Base-by-base conservation (phyloP, 768 basidiomycete genomes). In the Gymnopilus junonius region DNA sequence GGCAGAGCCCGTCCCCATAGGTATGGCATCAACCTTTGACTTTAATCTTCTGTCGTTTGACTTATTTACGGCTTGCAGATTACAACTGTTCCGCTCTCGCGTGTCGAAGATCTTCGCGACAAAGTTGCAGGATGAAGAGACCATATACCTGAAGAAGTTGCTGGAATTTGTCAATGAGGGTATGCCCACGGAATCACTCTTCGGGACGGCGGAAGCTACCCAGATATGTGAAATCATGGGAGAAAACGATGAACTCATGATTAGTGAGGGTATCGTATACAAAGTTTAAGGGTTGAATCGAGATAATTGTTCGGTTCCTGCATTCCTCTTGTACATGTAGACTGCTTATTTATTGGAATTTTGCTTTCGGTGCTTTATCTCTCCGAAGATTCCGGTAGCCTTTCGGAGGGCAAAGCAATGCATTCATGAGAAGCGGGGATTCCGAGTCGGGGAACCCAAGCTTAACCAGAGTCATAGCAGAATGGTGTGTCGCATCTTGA, bases 241-340 rank as follows among this genome's bases (percentile, higher is more conserved):
- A 27, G 88, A 90, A 17, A 80, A 79, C 12, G 89, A 93, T 58
- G 91, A 96, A 75, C 80, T 98, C 65, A 94, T 97, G 92, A 82
- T 94, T 69, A 91, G 90, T 66, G 93, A 92, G 32, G 92, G 90
- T 32, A 87, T 93, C 60, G 85, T 96, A 57, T 96, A 96, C 80
- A 94, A 89, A 75, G 86, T 94, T 60, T 94, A 79, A 72, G 43
- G 35, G 58, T 8, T 60, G 27, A 45, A 29, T 64, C 58, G 57
- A 58, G 57, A 59, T 61, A 14, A 37, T 42, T 54, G 17, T 63
- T 50, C 54, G 15, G 21, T 43, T 34, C 53, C 45, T 32, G 31
- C 48, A 31, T 8, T 51, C 29, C 8, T 51, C 31, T 51, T 51
- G 48, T 51, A 32, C 20, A 51, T 29, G n/a, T 51, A 51, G 27